These are phyloP conservation scores for Astrocystis sublimbata DNA, from an alignment of 495 filamentous ascomycete genomes.

Conservation along the genomic window DNA sequence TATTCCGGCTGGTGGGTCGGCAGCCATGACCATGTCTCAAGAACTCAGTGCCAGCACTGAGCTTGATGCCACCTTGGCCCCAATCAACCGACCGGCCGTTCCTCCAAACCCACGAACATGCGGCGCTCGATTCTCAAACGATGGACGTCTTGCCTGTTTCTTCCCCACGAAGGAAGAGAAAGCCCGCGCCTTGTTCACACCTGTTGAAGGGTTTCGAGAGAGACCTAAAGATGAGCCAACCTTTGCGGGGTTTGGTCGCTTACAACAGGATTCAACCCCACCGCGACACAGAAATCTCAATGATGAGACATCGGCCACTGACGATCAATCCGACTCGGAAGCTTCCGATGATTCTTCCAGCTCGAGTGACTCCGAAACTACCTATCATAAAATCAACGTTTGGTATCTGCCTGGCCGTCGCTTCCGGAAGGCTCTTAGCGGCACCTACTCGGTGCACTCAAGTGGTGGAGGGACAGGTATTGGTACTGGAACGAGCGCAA, in stretches of 20 bases:
- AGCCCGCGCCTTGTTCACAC: conserved; percentile 56
- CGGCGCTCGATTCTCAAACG: conserved; percentile 73
- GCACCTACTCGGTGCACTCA: conserved; percentile 49
- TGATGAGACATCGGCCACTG: conserved; percentile 53
- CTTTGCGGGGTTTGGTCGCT: conserved; percentile 87
- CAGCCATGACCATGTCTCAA: conserved; percentile 53
- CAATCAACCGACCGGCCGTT: conserved; percentile 69
- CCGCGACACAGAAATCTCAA: conserved; percentile 48
- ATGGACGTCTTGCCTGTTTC: conserved; percentile 82
- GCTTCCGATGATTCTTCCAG: conserved; percentile 64
- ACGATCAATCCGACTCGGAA: conserved; percentile 57
- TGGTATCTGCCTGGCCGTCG: conserved; percentile 48
- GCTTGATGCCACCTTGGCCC: conserved; percentile 52
- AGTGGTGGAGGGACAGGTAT: conserved; percentile 54
- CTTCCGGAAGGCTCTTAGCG: conserved; percentile 48
- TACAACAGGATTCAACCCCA: conserved; percentile 55
- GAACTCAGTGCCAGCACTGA: conserved; percentile 53
- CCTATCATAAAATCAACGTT: conserved; percentile 53
- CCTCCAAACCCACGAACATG: conserved; percentile 75
- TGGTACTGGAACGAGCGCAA: conserved; percentile 52
- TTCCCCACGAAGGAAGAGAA: conserved; percentile 81
- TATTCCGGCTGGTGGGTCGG: conserved; percentile 54
- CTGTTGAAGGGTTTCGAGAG: conserved; percentile 62
- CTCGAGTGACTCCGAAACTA: conserved; percentile 72
- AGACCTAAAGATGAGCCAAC: conserved; percentile 64